A percentile compares a stretch with the other conserved stretches of the same genome.
Evolutionary conservation across 148 eudicot genomes (phyloP).

Genomic region (Silene conica): DNA sequence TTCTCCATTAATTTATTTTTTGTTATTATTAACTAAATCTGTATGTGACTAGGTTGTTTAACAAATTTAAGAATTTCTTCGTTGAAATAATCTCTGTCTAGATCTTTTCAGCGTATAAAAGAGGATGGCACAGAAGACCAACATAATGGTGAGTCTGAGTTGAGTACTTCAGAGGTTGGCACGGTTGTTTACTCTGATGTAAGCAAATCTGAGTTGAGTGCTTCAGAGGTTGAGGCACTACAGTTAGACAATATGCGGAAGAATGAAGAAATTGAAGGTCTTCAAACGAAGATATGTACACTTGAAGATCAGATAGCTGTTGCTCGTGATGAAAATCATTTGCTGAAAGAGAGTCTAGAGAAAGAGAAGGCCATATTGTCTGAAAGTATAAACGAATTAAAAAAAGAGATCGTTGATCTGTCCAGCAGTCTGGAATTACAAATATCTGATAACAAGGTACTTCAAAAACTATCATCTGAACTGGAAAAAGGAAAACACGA

Average conservation of each 20-base stretch:
- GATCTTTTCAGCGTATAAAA: constrained; percentile 23
- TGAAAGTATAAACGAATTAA: constrained; percentile 35
- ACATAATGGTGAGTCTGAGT: constrained; percentile 20
- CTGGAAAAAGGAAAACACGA: constrained; percentile 49
- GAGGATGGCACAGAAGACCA: constrained; percentile 26
- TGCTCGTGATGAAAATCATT: constrained; percentile 32
- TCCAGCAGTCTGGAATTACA: constrained; percentile 39
- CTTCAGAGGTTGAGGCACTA: constrained; percentile 32
- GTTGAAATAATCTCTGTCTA: constrained; percentile 28
- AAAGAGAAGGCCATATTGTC: constrained; percentile 34
- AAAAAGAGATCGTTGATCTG: constrained; percentile 36
- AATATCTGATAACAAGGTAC: constrained; percentile 43
- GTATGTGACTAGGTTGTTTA: constrained; percentile 27
- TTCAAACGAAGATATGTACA: constrained; percentile 27
- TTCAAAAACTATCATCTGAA: constrained; percentile 43
- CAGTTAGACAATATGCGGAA: constrained; percentile 24
- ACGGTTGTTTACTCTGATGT: constrained; percentile 3
- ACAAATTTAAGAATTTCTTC: constrained; percentile 42
- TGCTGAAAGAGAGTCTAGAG: constrained; percentile 40
- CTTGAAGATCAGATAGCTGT: constrained; percentile 44
- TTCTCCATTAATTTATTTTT: no score
- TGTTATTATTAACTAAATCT: no score
- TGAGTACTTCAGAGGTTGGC: constrained; percentile 7
- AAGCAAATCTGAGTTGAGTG: constrained; percentile 19
- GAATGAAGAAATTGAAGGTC: constrained; percentile 40